phyloP scores from a whole-genome alignment of 257 asterid genomes.

The Schizonepeta tenuifolia region DNA sequence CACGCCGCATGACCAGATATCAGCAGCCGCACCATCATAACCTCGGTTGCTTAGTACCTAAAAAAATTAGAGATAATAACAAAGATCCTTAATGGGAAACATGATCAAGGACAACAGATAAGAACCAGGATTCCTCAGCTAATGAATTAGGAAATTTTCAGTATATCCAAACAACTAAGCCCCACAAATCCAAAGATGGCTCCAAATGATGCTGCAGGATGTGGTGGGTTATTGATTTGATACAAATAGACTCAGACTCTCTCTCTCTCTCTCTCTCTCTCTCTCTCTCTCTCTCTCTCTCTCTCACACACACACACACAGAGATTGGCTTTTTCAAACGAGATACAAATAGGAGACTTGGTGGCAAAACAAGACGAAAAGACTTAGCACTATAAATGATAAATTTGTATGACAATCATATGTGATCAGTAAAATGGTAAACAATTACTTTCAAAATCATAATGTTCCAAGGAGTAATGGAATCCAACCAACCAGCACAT shows the following conservation, averaged over 20 bases:
- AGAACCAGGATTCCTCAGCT: constrained; percentile 8
- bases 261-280: not conserved
- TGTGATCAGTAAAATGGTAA: not conserved
- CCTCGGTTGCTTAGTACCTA: constrained; percentile 83
- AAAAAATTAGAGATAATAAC: constrained; percentile 33
- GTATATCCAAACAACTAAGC: constrained; percentile 31
- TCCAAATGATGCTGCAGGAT: not conserved
- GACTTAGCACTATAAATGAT: constrained; percentile 3
- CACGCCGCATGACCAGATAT: constrained; percentile 96
- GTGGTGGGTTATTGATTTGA: not conserved
- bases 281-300: not conserved
- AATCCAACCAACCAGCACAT: constrained; percentile 1
- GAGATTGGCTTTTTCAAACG: not conserved
- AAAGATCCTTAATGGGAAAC: constrained; percentile 30
- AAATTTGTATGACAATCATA: not conserved
- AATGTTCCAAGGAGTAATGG: not conserved
- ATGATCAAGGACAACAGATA: constrained; percentile 22
- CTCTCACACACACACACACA: not conserved
- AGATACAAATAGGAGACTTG: not conserved
- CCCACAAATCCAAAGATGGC: too few relatives aligned
- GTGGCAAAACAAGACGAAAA: constrained; percentile 9
- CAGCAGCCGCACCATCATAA: constrained; percentile 98
- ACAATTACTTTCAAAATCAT: not conserved
- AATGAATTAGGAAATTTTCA: constrained; percentile 1
- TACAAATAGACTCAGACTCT: not conserved